Percentiles rank a stretch among this genome's conserved stretches.
phyloP scores from a whole-genome alignment of 1,284 basidiomycete genomes.

The Phylloboletellus chloephorus region DNA sequence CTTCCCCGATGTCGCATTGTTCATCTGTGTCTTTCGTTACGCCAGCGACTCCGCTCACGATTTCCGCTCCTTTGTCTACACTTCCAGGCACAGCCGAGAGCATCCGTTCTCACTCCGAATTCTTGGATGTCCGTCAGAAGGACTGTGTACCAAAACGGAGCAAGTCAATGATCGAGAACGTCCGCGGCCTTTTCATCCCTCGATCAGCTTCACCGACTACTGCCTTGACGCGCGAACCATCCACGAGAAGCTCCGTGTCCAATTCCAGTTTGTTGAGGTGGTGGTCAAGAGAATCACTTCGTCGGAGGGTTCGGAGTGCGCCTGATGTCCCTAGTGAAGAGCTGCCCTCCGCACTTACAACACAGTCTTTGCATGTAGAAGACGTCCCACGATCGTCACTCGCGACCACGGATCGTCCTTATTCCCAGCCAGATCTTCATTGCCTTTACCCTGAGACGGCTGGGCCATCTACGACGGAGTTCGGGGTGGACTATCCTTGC shows the following conservation, averaged over 20 bases:
- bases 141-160: slow-evolving; percentile 39
- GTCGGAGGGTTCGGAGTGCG: slow-evolving; percentile 46
- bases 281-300: slow-evolving; percentile 44
- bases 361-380: slow-evolving; percentile 22
- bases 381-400: slow-evolving; percentile 9
- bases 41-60: slow-evolving; percentile 35
- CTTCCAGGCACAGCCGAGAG: slow-evolving; percentile 21
- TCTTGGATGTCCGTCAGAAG: slow-evolving; percentile 22
- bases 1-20: slow-evolving; percentile 46
- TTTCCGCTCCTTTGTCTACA: slow-evolving; percentile 23
- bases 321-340: slow-evolving; percentile 36
- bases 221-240: slow-evolving; percentile 25
- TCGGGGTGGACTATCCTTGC: slow-evolving; percentile 17
- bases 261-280: slow-evolving; percentile 39
- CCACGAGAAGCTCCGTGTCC: slow-evolving; percentile 26
- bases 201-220: slow-evolving; percentile 32
- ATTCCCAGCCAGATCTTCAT: slow-evolving; percentile 32
- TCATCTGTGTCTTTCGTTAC: slow-evolving; percentile 41
- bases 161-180: slow-evolving; percentile 46
- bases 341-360: slow-evolving; percentile 26
- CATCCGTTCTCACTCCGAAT: slow-evolving; percentile 28
- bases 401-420: slow-evolving; percentile 18
- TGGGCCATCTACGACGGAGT: slow-evolving; percentile 15
- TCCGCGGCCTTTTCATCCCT: slow-evolving; percentile 39
- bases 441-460: slow-evolving; percentile 20